Evolutionary conservation across 1,284 basidiomycete species (phyloP).

Genomic region (Microstroma glucosiphilum): DNA sequence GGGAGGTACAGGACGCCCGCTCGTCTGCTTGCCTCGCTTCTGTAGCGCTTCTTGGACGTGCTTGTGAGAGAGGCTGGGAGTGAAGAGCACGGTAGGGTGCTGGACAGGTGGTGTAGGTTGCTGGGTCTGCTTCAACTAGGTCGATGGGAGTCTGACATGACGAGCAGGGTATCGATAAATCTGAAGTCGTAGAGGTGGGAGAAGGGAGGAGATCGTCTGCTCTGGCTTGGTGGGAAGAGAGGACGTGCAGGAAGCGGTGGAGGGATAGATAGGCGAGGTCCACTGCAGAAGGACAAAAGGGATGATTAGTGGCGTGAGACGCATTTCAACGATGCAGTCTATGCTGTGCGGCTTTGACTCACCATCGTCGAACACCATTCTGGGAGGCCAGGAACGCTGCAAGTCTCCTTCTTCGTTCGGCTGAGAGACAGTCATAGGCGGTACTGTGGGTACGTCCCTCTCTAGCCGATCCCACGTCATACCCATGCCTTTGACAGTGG

Average conservation of each 20-base stretch:
- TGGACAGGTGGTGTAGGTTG: constrained; percentile 13
- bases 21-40: constrained; percentile 9
- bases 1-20: constrained; percentile 54
- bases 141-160: constrained; percentile 13
- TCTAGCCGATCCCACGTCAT: constrained; percentile 13
- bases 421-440: neutral
- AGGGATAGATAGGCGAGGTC: constrained; percentile 16
- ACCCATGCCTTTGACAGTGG: constrained; percentile 15
- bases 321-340: neutral
- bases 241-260: constrained; percentile 26
- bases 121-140: constrained; percentile 8
- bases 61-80: neutral
- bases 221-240: constrained; percentile 17
- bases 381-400: neutral
- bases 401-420: neutral
- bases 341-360: neutral
- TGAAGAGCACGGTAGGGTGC: neutral
- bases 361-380: neutral
- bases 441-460: constrained; percentile 3
- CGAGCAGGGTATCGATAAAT: constrained; percentile 10
- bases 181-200: constrained; percentile 9
- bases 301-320: neutral
- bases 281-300: neutral
- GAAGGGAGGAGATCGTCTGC: constrained; percentile 16
- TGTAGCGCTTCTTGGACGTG: neutral